Percentiles rank a stretch among this genome's conserved stretches.
Conservation (phyloP, 768 basidiomycete species). For the Auriscalpium microsporum region DNA sequence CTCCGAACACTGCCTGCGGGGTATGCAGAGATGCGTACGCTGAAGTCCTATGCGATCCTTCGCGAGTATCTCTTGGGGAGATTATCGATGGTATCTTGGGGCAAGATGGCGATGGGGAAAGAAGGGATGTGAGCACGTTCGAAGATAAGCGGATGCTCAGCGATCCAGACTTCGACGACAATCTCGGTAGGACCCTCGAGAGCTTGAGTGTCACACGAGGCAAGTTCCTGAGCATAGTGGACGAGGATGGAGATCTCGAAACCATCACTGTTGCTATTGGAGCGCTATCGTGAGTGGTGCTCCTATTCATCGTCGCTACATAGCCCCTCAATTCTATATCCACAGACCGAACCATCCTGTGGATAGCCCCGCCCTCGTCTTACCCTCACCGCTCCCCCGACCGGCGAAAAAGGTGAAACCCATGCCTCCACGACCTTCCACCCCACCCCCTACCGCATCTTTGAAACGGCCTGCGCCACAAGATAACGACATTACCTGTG, state of each 20-base stretch:
- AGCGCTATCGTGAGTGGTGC: slow-evolving; percentile 54
- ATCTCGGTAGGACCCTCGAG: slow-evolving; percentile 69
- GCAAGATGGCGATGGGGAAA: slow-evolving; percentile 30
- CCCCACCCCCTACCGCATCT: slow-evolving; percentile 34
- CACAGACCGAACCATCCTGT: slow-evolving; percentile 46
- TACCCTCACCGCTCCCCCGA: slow-evolving; percentile 56
- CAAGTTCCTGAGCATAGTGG: slow-evolving; percentile 81
- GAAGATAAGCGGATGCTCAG: slow-evolving; percentile 82
- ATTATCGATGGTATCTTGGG: slow-evolving; percentile 64
- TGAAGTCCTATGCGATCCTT: slow-evolving; percentile 63
- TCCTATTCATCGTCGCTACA: background rate
- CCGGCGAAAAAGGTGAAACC: slow-evolving; percentile 36
- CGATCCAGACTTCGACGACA: slow-evolving; percentile 94
- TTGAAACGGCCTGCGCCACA: slow-evolving; percentile 54
- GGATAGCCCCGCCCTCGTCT: slow-evolving; percentile 46
- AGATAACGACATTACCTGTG: slow-evolving; percentile 40
- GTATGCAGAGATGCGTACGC: slow-evolving; percentile 84
- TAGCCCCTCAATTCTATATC: background rate
- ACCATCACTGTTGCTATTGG: slow-evolving; percentile 68
- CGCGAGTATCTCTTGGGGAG: slow-evolving; percentile 59
- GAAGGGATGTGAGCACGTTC: slow-evolving; percentile 54
- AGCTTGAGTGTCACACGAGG: slow-evolving; percentile 74
- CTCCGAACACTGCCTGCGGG: slow-evolving; percentile 73
- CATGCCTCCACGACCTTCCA: slow-evolving; percentile 25
- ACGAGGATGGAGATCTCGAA: slow-evolving; percentile 73